A percentile compares a stretch with the other conserved stretches of the same genome.
phyloP scores from a whole-genome alignment of 345 rosid species.

The Eucalyptus cloeziana region DNA sequence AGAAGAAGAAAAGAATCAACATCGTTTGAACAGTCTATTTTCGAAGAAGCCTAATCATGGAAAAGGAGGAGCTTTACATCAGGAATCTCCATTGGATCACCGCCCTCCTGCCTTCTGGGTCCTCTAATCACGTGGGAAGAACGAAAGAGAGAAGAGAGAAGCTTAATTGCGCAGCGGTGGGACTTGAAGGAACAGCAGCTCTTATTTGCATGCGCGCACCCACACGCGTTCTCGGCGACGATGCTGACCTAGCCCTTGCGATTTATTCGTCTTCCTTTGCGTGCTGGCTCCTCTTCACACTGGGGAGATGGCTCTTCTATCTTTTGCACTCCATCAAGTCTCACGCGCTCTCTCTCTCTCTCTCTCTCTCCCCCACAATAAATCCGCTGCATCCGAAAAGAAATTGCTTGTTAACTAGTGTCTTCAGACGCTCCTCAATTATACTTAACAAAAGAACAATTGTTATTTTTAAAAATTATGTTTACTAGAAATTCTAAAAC shows the following conservation, averaged over 20 bases:
- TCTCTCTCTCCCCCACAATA: background rate
- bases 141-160: background rate
- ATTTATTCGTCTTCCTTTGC: background rate
- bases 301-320: background rate
- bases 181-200: background rate
- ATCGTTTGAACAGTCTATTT: background rate
- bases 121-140: background rate
- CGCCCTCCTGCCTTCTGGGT: background rate
- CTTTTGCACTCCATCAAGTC: background rate
- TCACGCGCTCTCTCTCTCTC: background rate
- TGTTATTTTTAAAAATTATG: no score
- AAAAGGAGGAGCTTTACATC: background rate
- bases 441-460: background rate
- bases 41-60: background rate
- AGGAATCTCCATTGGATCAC: background rate
- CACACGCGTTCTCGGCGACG: background rate
- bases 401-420: background rate
- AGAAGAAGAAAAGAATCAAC: background rate
- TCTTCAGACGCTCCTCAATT: background rate
- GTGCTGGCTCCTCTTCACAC: background rate
- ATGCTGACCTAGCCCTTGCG: background rate
- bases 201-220: background rate
- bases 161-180: background rate
- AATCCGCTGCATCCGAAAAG: background rate
- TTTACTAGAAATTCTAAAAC: rapidly evolving